Evolutionary conservation across 83 land plant species (phyloP), one percentile per base, ranked within the genome.

Genomic region (Picea engelmannii): DNA sequence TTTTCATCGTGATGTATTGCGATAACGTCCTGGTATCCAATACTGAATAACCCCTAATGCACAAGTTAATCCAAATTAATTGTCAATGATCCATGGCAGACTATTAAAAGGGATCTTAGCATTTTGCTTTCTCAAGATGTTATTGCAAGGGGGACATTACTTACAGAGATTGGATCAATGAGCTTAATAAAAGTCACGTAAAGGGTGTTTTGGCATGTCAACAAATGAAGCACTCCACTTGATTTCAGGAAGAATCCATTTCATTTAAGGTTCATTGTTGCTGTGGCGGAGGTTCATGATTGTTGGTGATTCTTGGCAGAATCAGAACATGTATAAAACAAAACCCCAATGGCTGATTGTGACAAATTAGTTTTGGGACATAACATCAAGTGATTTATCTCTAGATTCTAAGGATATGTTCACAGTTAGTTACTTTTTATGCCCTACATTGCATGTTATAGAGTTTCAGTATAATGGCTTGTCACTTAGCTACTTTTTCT

Each of bases 281-380:
- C n/a, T 5, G 42, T 31, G 71, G 5, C 42, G 16, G 38, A 68
- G 42, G 18, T 68, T 5, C 21, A 17, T 69, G 47, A 20, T 27
- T 27, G 16, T 15, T 68, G 40, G 40, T 35, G 40, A 69, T 69
- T 69, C 74, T 69, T 38, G 44, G 74, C 35, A 69, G 74, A 68
- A 12, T 67, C 13, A 67, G 40, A 68, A 0, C 73, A 68, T 68
- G 6, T 40, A 9, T 17, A 42, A 38, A 69, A 20, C 16, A 35
- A 38, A 69, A 35, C 35, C 10, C 40, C 21, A 69, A 69, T 35
- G 35, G 6, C 47, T 24, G 44, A 35, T 38, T 69, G 47, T 35
- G 35, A 17, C 42, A 69, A 69, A 38, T 20, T 69, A 38, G 38
- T 68, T 68, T 35, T 16, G 38, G 73, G 8, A 69, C n/a, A 49